phyloP scores from a whole-genome alignment of 2,329 filamentous ascomycete genomes.

The Nemania sp. region DNA sequence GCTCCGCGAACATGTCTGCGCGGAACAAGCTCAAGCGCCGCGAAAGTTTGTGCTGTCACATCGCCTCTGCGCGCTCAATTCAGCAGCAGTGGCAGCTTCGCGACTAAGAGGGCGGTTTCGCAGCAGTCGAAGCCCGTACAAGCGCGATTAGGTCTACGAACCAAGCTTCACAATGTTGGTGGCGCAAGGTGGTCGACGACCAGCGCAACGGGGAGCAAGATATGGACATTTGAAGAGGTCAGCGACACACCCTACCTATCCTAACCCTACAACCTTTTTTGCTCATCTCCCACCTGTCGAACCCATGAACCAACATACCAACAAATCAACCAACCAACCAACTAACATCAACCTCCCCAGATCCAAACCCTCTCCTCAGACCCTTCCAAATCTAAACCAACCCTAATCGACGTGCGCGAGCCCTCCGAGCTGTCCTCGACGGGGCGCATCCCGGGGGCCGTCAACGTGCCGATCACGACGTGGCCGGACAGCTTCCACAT shows the following conservation, averaged over 20 bases:
- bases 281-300: too few relatives aligned
- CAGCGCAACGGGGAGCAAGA: slow-evolving; percentile 32
- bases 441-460: slow-evolving; percentile 76
- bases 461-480: slow-evolving; percentile 80
- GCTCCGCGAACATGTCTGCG: slow-evolving; percentile 1
- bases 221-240: slow-evolving; percentile 41
- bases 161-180: too few relatives aligned
- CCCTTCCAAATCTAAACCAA: slow-evolving; percentile 3
- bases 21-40: background rate
- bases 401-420: slow-evolving; percentile 67
- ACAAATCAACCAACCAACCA: background rate
- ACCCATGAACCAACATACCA: background rate
- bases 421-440: slow-evolving; percentile 65
- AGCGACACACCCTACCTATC: too few relatives aligned
- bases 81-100: background rate
- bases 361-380: slow-evolving; percentile 27
- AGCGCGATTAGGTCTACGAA: too few relatives aligned
- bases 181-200: slow-evolving; percentile 33
- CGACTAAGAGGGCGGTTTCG: too few relatives aligned
- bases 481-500: slow-evolving; percentile 81
- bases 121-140: background rate
- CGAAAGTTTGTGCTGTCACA: background rate
- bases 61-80: background rate
- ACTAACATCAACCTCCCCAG: slow-evolving; percentile 3
- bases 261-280: too few relatives aligned